Evolutionary conservation across 2,329 filamentous ascomycete species (phyloP).

Genomic region (Xylaria polymorpha): DNA sequence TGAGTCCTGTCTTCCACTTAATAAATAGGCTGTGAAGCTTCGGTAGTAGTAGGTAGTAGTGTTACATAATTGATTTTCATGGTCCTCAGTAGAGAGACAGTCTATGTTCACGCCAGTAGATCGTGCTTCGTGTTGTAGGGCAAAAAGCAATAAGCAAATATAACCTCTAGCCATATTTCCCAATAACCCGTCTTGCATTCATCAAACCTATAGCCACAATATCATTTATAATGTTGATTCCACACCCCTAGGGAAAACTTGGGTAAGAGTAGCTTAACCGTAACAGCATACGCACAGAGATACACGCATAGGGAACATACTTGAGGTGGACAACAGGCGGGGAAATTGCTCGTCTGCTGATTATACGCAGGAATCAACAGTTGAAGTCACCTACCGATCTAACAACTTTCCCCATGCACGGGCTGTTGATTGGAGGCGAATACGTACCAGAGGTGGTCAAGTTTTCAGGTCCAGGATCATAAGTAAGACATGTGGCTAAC

Average conservation of each 20-base stretch:
- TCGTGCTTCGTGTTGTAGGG: too few species aligned
- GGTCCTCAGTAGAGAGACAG: neutral
- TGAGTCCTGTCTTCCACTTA: neutral
- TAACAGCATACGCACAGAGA: too few species aligned
- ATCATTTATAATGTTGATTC: neutral
- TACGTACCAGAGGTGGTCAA: neutral
- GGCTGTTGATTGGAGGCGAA: neutral
- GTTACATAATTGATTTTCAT: neutral
- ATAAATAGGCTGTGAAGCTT: neutral
- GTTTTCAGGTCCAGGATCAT: neutral
- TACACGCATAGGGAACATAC: neutral
- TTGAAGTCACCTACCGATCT: neutral
- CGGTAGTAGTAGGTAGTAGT: neutral
- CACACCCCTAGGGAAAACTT: neutral
- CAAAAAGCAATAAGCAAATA: neutral
- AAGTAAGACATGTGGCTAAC: constrained; percentile 1
- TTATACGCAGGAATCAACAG: neutral
- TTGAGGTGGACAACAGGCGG: too few species aligned
- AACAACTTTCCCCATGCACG: neutral
- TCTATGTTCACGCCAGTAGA: neutral
- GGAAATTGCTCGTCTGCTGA: neutral
- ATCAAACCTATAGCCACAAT: too few species aligned
- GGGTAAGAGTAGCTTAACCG: neutral
- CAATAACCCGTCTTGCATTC: too few species aligned
- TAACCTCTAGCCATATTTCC: too few species aligned